Evolutionary conservation across 148 eudicot species (phyloP), one percentile per base, ranked within the genome.

Genomic region (Amaranthus palmeri): DNA sequence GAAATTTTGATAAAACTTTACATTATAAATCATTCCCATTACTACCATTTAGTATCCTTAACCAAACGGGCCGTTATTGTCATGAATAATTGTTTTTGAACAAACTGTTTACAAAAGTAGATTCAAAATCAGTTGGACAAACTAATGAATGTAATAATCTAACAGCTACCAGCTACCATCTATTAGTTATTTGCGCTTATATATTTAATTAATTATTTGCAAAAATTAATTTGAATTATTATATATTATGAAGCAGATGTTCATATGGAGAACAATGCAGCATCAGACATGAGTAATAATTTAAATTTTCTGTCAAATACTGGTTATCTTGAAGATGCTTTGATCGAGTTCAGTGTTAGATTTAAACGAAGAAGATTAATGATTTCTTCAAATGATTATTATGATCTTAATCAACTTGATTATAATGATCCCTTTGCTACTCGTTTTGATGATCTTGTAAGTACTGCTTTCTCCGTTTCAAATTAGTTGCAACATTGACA

Each of bases 291-390:
- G 56, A 49, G 43, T 50, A 67, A 51, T 61, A 54, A 42, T 57
- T 65, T 58, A 63, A 74, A 74, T 74, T 58, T 64, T 36, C 70
- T 76, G 50, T 80, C 97, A 3, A 25, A 25, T 25, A 84, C 90
- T 3, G 97, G 97, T 2, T 92, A 92, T 69, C 81, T 92, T 10
- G 81, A 92, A 84, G 97, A 92, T 79, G 97, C 91, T 53, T 75
- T 92, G 71, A 81, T 85, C 40, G 88, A 89, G 74, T 89, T 87
- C 69, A 79, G 72, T 59, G 65, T 78, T 51, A 74, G 72, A 4
- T 83, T 86, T 12, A 92, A 92, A 78, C 78, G 95, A 61, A 75
- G 92, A 41, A 80, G 86, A 2, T 40, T 91, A 67, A 63, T 78
- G 57, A 41, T 72, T 62, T 74, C 67, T 40, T 54, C 71, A 42